Evolutionary conservation across 345 rosid genomes (phyloP), one percentile per base, ranked within the genome.

Genomic region (Lepidium aucheri): DNA sequence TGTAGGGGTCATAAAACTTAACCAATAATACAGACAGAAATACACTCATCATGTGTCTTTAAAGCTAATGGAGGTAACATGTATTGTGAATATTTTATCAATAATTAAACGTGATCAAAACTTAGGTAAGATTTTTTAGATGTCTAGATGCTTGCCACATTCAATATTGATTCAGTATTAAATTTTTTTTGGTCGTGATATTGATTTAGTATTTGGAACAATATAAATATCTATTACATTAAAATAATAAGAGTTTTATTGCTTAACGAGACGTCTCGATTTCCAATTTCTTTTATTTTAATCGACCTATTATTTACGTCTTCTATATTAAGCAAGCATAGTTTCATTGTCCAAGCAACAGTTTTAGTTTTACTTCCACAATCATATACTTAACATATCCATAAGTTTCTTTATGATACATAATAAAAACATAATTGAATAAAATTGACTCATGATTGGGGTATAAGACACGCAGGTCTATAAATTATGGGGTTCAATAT

Each of bases 31-130:
- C 7, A 35, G 50, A 53, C 69, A 54, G 45, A 63, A n/a, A 4
- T 62, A 62, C 22, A 46, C 28, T 16, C 51, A 62, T 44, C 56
- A 63, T 36, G 36, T 16, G 17, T n/a, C 42, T 14, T 36, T 12
- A 16, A 63, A 54, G 57, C 34, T 63, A 46, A 28, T 63, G 58
- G 65, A 45, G 44, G 70, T 46, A 71, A 63, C 70, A 63, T 63
- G 70, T 53, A 63, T 55, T 63, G 38, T 20, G 70, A 10, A 61
- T 53, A 41, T 51, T 35, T 7, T 60, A 52, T 11, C 33, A 36
- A 44, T 46, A 14, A 28, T 28, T 28, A 28, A 20, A 43, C 15
- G 18, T 41, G 50, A 16, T 53, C 22, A 24, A 12, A 50, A 46
- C 9, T 46, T 16, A 22, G 18, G 24, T 47, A 22, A 9, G 15